Evolutionary conservation across 805 yeast species (phyloP).

Genomic region (Lachancea sp.): DNA sequence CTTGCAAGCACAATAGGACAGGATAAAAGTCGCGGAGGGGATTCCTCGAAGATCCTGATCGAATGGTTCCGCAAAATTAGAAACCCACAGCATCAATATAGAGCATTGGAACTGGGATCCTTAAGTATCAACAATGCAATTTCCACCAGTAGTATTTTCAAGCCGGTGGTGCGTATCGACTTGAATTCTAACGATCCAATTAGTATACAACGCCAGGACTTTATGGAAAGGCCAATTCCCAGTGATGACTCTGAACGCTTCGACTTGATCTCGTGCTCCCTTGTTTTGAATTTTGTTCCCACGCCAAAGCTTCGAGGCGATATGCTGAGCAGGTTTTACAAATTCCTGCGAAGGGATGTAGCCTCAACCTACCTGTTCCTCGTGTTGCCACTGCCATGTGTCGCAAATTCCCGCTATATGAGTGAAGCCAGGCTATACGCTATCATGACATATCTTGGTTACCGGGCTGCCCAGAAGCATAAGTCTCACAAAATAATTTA

Average conservation of each 20-base stretch:
- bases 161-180: conserved; percentile 59
- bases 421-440: conserved; percentile 37
- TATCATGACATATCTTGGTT: conserved; percentile 61
- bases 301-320: conserved; percentile 62
- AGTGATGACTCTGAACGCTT: conserved; percentile 40
- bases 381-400: conserved; percentile 86
- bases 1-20: conserved; percentile 85
- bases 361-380: conserved; percentile 47
- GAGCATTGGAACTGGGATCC: conserved; percentile 80
- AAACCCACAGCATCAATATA: conserved; percentile 10
- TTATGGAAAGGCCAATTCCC: conserved; percentile 71
- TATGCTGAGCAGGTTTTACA: conserved; percentile 58
- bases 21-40: conserved; percentile 73
- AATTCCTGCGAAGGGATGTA: conserved; percentile 42
- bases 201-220: conserved; percentile 69
- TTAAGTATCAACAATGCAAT: conserved; percentile 62
- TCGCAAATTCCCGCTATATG: conserved; percentile 75
- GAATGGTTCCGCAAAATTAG: conserved; percentile 43
- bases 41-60: conserved; percentile 76
- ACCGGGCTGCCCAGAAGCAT: conserved; percentile 39
- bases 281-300: conserved; percentile 87
- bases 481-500: conserved; percentile 70
- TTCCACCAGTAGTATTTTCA: conserved; percentile 50
- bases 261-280: conserved; percentile 69
- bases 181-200: conserved; percentile 68